Percentiles rank a stretch among this genome's conserved stretches.
Conservation (phyloP, 2,329 filamentous ascomycete species). For the Penicillium rolfsii region DNA sequence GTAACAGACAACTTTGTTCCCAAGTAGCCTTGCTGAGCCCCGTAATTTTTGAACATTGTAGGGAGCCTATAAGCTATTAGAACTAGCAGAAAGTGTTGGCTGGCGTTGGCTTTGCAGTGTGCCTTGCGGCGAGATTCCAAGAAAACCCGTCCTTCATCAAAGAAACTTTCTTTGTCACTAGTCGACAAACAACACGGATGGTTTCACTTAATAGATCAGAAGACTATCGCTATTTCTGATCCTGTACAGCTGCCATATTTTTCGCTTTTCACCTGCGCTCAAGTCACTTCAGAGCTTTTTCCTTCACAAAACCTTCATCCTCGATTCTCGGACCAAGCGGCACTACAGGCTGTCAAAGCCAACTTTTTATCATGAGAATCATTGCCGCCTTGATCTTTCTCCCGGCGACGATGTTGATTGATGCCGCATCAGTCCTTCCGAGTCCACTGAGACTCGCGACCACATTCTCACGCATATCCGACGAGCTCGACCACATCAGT, state of each 20-base stretch:
- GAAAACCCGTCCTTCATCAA: neutral
- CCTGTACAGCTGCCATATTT: neutral
- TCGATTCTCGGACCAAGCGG: neutral
- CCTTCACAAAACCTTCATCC: neutral
- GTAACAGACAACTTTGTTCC: neutral
- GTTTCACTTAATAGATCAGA: constrained; percentile 6
- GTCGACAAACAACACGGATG: neutral
- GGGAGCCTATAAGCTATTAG: neutral
- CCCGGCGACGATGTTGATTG: constrained; percentile 5
- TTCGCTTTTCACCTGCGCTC: neutral
- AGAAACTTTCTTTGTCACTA: constrained; percentile 1
- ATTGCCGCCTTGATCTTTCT: constrained; percentile 1
- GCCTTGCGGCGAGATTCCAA: neutral
- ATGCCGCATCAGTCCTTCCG: constrained; percentile 11
- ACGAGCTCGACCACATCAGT: constrained; percentile 26
- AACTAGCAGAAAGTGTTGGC: neutral
- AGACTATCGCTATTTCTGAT: neutral
- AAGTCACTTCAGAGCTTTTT: neutral
- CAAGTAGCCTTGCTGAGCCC: neutral
- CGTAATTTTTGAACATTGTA: neutral
- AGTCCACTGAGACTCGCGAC: constrained; percentile 20
- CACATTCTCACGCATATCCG: constrained; percentile 24
- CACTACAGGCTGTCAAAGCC: neutral
- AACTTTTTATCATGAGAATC: constrained; percentile 8
- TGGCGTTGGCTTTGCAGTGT: neutral